Base-by-base conservation (phyloP, 768 basidiomycete species). In the Hygrocybe punicea region DNA sequence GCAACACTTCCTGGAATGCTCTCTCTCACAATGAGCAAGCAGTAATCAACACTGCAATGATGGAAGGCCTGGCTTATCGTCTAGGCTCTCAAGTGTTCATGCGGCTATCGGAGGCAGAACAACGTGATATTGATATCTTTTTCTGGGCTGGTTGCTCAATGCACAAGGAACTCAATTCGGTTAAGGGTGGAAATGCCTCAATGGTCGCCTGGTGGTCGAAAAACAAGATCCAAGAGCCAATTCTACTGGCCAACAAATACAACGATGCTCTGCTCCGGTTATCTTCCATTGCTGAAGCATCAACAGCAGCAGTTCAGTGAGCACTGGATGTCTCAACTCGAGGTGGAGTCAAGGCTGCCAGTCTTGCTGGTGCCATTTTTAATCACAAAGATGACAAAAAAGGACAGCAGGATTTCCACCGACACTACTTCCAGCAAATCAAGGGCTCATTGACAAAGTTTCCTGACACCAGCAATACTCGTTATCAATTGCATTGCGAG, bases 101-200 rank as follows among this genome's bases (percentile, higher is more conserved):
- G 3, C 10, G 14, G 10, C 47, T 71, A 14, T 47, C 60, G n/a
- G 54, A 58, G 16, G 58, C 49, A 23, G 65, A 68, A 29, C 54
- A 25, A 24, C 23, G 6, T 14, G 25, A 46, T 9, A 34, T 68
- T 1, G 53, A 66, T 11, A 60, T 73, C 1, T 76, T 76, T 58
- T 55, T 76, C 9, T 72, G 69, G 67, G 71, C 60, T 24, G 73
- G 73, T 1, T 76, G 75, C 58, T 70, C 67, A 39, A 73, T 73
- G 70, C 75, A 77, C 60, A 76, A 76, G 57, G 73, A 75, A 24
- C 61, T 63, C 40, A 76, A 76, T 51, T 60, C 61, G 9, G 60
- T 73, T 44, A 71, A 71, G 48, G 71, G 63, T 6, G 73, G 73
- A 0, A 62, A 64, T 45, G 21, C 25, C 8, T 60, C 57, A 39